phyloP scores from a whole-genome alignment of 2,329 filamentous ascomycete species.

The Botrytis paeoniae region DNA sequence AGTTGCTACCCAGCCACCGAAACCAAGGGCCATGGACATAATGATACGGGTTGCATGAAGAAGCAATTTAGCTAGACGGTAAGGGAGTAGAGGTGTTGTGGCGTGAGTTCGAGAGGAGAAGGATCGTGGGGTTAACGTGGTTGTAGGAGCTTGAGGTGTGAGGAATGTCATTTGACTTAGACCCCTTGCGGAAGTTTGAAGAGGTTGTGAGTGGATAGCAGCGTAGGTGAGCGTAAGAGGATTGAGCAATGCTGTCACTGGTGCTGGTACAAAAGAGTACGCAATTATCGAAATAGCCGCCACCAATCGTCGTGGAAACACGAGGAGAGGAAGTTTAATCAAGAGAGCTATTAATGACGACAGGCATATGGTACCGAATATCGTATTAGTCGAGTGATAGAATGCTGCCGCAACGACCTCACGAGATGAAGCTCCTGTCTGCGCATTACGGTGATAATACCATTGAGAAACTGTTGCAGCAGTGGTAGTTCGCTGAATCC shows the following conservation, averaged over 20 bases:
- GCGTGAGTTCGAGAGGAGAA: slow-evolving; percentile 46
- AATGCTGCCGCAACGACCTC: slow-evolving; percentile 83
- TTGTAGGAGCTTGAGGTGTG: slow-evolving; percentile 68
- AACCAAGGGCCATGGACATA: slow-evolving; percentile 85
- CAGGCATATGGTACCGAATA: slow-evolving; percentile 89
- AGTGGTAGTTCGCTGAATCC: slow-evolving; percentile 85
- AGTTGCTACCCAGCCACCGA: slow-evolving; percentile 95
- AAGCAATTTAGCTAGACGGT: slow-evolving; percentile 85
- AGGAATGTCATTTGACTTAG: slow-evolving; percentile 81
- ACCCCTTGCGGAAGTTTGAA: slow-evolving; percentile 73
- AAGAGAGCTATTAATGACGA: slow-evolving; percentile 78
- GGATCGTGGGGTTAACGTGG: slow-evolving; percentile 60
- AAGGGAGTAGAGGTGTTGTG: slow-evolving; percentile 67
- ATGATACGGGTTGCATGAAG: slow-evolving; percentile 88
- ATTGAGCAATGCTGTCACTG: slow-evolving; percentile 82
- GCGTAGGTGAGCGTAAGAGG: slow-evolving; percentile 89
- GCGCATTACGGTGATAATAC: slow-evolving; percentile 93
- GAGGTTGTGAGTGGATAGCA: slow-evolving; percentile 85
- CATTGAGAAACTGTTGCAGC: slow-evolving; percentile 96
- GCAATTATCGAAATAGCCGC: slow-evolving; percentile 65
- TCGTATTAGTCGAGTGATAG: slow-evolving; percentile 75
- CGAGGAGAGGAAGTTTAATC: slow-evolving; percentile 78
- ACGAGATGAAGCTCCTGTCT: slow-evolving; percentile 71
- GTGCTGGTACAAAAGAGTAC: slow-evolving; percentile 79
- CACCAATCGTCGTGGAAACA: slow-evolving; percentile 70